phyloP scores from a whole-genome alignment of 768 basidiomycete species.

The Mycena kentingensis region DNA sequence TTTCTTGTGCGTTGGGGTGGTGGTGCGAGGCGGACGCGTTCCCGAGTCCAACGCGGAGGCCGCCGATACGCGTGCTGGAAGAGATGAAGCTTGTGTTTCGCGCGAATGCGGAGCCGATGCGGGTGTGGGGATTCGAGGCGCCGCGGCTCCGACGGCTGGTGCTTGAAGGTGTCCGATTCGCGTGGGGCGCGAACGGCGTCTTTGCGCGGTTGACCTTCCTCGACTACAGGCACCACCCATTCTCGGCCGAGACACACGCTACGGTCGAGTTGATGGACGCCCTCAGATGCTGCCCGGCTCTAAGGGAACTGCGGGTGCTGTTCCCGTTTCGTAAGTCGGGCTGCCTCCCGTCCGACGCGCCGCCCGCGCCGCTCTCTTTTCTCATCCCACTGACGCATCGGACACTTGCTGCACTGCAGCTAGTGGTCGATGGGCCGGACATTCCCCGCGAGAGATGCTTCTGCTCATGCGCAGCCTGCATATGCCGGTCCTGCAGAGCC shows the following conservation, averaged over 20 bases:
- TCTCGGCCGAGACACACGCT: slow-evolving; percentile 58
- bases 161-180: not conserved
- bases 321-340: slow-evolving; percentile 45
- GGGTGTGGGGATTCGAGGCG: slow-evolving; percentile 63
- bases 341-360: slow-evolving; percentile 15
- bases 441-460: slow-evolving; percentile 58
- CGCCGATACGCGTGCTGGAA: slow-evolving; percentile 49
- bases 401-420: slow-evolving; percentile 46
- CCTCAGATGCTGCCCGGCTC: slow-evolving; percentile 52
- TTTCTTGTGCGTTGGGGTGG: no score
- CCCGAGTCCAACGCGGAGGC: slow-evolving; percentile 38
- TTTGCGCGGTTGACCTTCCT: slow-evolving; percentile 63
- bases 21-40: slow-evolving; percentile 41
- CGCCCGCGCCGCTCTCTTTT: slow-evolving; percentile 29
- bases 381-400: slow-evolving; percentile 41
- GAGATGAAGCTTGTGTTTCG: slow-evolving; percentile 61
- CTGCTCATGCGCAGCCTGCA: slow-evolving; percentile 53
- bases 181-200: slow-evolving; percentile 43
- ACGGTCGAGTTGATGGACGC: slow-evolving; percentile 60
- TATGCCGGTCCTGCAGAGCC: slow-evolving; percentile 47
- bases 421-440: slow-evolving; percentile 54
- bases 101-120: slow-evolving; percentile 68
- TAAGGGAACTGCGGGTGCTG: slow-evolving; percentile 57
- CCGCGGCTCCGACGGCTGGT: slow-evolving; percentile 53
- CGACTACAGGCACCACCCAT: slow-evolving; percentile 74